These are phyloP conservation scores for Monascus purpureus DNA, from an alignment of 495 filamentous ascomycete genomes.

Conservation along the genomic window DNA sequence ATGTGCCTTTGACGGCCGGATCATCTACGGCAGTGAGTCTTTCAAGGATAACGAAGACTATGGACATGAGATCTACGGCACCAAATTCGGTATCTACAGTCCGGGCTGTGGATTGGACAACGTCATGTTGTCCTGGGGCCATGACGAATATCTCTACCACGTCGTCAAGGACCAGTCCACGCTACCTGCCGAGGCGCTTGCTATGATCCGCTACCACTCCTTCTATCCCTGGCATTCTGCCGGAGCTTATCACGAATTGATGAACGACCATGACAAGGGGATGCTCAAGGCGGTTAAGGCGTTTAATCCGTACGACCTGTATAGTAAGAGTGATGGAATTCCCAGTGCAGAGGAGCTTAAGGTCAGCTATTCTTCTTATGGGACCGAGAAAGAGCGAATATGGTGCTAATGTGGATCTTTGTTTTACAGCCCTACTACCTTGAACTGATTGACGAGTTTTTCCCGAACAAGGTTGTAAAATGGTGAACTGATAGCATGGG, in stretches of 20 bases:
- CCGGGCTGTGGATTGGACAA: constrained; percentile 67
- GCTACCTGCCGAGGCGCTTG: constrained; percentile 65
- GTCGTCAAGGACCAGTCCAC: constrained; percentile 65
- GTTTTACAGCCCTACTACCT: constrained; percentile 66
- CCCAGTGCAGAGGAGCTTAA: constrained; percentile 62
- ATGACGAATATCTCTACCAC: constrained; percentile 85
- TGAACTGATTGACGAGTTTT: constrained; percentile 76
- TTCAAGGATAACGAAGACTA: constrained; percentile 62
- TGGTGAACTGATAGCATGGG: constrained; percentile 44
- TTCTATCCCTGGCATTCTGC: constrained; percentile 85
- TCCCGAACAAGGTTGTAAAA: constrained; percentile 58
- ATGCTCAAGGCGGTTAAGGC: constrained; percentile 70
- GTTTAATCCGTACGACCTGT: constrained; percentile 85
- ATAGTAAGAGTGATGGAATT: constrained; percentile 78
- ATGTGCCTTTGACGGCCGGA: constrained; percentile 58
- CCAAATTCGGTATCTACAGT: constrained; percentile 63
- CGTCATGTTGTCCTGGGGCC: constrained; percentile 82
- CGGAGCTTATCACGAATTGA: constrained; percentile 63
- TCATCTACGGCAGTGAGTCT: constrained; percentile 61
- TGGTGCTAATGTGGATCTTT: constrained; percentile 3
- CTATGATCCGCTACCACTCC: constrained; percentile 81
- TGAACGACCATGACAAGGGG: constrained; percentile 64
- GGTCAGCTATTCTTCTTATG: constrained; percentile 28
- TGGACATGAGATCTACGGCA: constrained; percentile 50
- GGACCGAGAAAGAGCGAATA: no score